Base-by-base conservation (phyloP, 805 yeast genomes). In the Hanseniaspora mollemarum region DNA sequence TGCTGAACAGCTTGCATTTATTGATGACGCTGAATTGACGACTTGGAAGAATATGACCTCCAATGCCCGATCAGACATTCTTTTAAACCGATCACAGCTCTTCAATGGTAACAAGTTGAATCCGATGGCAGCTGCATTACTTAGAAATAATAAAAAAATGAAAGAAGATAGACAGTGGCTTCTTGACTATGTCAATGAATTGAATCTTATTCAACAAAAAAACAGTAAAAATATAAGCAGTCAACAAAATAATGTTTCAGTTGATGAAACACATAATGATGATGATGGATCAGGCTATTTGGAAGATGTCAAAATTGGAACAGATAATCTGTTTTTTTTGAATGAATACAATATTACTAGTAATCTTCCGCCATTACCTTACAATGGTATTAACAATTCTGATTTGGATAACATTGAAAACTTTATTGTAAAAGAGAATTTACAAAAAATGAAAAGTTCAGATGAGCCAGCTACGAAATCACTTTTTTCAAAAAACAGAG, bases 41-140 rank as follows among this genome's bases (percentile, higher is more conserved):
- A 77, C 85, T 0, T 88, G 96, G 96, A 81, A 83, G 57, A 76
- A 76, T n/a, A 65, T 81, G 36, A 87, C 92, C 0, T 83, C 95
- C 0, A 81, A 81, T 54, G 75, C 83, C 0, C 69, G 96, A 52
- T 86, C 90, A 15, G 80, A 82, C 48, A 75, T 84, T 54, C 81
- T 95, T 59, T 66, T 77, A 24, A 72, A 74, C 52, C 73, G 97
- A 57, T 72, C 84, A 0, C 75, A 73, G 2, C 65, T 87, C 43
- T 87, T 90, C 60, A 75, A 73, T 19, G 74, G 75, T 16, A 68
- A 71, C 53, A 73, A 70, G 49, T 62, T 88, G 7, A 82, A 83
- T 54, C 65, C 72, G 13, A 80, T 85, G 36, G 80, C 86, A 0
- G 79, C 75, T 18, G 95, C 95, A 0, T 66, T 81, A 2, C 58